These are phyloP conservation scores for Fimicolochytrium jonesii DNA, from an alignment of 192 early-diverging fungal species.

Conservation along the genomic window DNA sequence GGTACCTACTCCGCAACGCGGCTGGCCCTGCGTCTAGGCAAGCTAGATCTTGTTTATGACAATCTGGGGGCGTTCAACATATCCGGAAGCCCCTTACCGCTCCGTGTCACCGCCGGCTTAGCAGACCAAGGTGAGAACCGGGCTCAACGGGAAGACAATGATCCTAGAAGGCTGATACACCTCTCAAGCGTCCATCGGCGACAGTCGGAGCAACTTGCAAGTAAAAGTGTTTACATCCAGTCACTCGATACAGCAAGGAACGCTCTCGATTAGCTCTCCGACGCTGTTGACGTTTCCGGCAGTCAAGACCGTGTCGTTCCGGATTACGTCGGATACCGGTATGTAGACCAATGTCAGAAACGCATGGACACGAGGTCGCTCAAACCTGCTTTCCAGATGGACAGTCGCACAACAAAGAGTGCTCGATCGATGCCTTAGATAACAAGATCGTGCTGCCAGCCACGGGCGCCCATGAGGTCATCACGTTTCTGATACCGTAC, in stretches of 20 bases:
- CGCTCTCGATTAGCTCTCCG: not conserved
- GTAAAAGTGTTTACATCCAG: slow-evolving; percentile 5
- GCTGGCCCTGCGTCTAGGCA: slow-evolving; percentile 52
- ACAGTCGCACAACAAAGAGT: slow-evolving; percentile 9
- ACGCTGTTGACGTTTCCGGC: slow-evolving; percentile 1
- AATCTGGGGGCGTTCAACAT: slow-evolving; percentile 34
- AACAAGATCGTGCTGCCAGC: slow-evolving; percentile 39
- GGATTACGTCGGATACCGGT: slow-evolving; percentile 17
- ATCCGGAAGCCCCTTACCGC: slow-evolving; percentile 22
- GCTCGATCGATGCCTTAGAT: slow-evolving; percentile 33
- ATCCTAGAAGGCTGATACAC: not conserved
- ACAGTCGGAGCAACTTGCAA: not conserved
- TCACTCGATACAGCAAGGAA: not conserved
- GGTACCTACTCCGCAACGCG: slow-evolving; percentile 59
- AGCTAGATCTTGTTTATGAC: slow-evolving; percentile 32
- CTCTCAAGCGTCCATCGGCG: slow-evolving; percentile 1
- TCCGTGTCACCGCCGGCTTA: slow-evolving; percentile 11
- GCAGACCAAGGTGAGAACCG: slow-evolving; percentile 31
- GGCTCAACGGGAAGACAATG: slow-evolving; percentile 19
- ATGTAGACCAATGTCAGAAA: not conserved
- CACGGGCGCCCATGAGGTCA: slow-evolving; percentile 26
- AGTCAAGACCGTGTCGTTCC: slow-evolving; percentile 6
- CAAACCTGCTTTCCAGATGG: not conserved
- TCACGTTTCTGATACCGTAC: slow-evolving; percentile 39
- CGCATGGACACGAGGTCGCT: slow-evolving; percentile 18